phyloP scores from a whole-genome alignment of 106 monocot species.

The Apostasia ramifera region DNA sequence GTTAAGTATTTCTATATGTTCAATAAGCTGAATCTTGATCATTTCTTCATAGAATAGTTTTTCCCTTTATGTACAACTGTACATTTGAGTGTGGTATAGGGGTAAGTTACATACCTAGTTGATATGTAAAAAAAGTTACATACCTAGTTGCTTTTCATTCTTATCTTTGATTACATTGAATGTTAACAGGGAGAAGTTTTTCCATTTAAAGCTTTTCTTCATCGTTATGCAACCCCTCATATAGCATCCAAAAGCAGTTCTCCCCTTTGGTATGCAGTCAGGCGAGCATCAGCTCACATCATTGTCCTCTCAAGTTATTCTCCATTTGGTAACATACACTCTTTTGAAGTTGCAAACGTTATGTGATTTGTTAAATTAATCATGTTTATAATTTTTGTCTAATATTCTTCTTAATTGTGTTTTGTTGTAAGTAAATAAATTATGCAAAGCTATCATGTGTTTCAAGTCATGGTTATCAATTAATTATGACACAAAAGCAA shows the following conservation, averaged over 20 bases:
- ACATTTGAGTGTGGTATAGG: too few species aligned
- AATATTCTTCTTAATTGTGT: too few species aligned
- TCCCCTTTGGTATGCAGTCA: slow-evolving; percentile 89
- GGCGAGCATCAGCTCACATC: slow-evolving; percentile 87
- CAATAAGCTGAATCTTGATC: background rate
- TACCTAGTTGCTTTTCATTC: background rate
- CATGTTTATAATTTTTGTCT: background rate
- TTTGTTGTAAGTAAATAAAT: too few species aligned
- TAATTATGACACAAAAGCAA: too few species aligned
- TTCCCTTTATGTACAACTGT: background rate
- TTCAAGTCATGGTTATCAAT: too few species aligned
- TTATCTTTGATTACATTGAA: background rate
- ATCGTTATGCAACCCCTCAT: slow-evolving; percentile 67
- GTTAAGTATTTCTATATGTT: too few species aligned
- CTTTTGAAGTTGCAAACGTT: background rate
- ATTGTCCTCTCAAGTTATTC: slow-evolving; percentile 97
- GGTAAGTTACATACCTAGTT: too few species aligned
- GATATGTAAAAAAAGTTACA: too few species aligned
- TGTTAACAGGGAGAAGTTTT: slow-evolving; percentile 50
- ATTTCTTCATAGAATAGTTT: background rate
- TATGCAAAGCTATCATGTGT: too few species aligned
- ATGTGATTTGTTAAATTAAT: background rate
- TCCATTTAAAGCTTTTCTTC: slow-evolving; percentile 68
- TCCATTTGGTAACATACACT: slow-evolving; percentile 68
- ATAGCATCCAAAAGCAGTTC: slow-evolving; percentile 82